phyloP scores from a whole-genome alignment of 805 yeast species.

The Pichia nanzhaoensis region DNA sequence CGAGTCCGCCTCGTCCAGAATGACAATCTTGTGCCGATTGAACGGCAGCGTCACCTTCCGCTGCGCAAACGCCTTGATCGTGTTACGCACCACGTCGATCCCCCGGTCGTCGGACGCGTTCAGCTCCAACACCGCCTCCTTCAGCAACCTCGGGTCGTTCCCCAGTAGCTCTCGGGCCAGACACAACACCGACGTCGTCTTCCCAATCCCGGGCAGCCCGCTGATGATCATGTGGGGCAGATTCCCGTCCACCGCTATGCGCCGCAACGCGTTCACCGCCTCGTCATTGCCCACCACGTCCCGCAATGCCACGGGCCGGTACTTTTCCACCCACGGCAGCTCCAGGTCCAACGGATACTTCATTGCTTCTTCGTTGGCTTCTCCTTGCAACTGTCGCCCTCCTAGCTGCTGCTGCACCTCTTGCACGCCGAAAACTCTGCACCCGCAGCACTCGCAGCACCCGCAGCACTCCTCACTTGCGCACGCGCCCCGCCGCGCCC shows the following conservation, averaged over 20 bases:
- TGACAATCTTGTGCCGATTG: conserved; percentile 88
- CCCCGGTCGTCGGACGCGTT: conserved; percentile 98
- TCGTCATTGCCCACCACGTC: conserved; percentile 94
- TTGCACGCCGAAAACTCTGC: no score
- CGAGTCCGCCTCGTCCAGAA: conserved; percentile 93
- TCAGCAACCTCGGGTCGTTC: conserved; percentile 31
- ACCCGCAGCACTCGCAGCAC: no score
- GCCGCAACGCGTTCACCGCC: conserved; percentile 73
- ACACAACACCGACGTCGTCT: conserved; percentile 90
- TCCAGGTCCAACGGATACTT: conserved; percentile 28
- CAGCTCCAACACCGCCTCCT: conserved; percentile 83
- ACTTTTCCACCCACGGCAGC: conserved; percentile 77
- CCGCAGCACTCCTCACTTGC: no score
- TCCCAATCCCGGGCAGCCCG: conserved; percentile 97
- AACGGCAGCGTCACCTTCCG: conserved; percentile 81
- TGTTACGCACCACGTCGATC: conserved; percentile 89
- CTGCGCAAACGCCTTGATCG: conserved; percentile 93
- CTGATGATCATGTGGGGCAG: conserved; percentile 95
- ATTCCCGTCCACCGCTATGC: conserved; percentile 88
- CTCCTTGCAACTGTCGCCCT: no score
- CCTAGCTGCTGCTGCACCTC: conserved; percentile 28
- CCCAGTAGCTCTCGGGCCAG: conserved; percentile 82
- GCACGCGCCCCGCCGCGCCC: no score
- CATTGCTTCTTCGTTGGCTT: background rate
- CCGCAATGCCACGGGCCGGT: conserved; percentile 69